A percentile compares a stretch with the other conserved stretches of the same genome.
Evolutionary conservation across 352 stramenopile genomes (phyloP).

Genomic region (Phytophthora lateralis): DNA sequence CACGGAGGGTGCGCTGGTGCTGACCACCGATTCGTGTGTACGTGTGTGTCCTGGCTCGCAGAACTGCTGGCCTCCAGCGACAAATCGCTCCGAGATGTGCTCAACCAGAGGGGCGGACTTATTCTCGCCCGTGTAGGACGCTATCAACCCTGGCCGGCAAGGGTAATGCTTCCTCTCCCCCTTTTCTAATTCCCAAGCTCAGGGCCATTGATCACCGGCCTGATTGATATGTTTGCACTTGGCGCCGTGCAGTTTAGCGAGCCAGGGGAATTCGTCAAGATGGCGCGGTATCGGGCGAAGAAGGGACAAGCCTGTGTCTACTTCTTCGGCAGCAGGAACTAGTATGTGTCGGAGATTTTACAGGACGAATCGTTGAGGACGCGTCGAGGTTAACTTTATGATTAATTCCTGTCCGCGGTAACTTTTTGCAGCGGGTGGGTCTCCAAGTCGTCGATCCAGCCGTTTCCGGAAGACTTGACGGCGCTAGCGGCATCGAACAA

Average conservation of each 20-base stretch:
- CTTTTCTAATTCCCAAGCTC: not conserved
- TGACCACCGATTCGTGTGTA: constrained; percentile 5
- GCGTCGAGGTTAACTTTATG: constrained; percentile 1
- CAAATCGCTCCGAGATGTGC: constrained; percentile 56
- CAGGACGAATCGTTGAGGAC: not conserved
- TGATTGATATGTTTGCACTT: constrained; percentile 12
- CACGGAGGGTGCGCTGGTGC: not conserved
- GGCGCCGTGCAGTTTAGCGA: constrained; percentile 68
- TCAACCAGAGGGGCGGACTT: constrained; percentile 82
- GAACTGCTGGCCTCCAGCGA: constrained; percentile 67
- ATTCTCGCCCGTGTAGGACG: constrained; percentile 78
- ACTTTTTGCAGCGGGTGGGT: constrained; percentile 69
- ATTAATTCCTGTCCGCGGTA: constrained; percentile 3
- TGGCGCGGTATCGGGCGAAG: constrained; percentile 75
- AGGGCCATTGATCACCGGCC: not conserved
- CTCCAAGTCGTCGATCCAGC: constrained; percentile 67
- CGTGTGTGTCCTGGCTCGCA: constrained; percentile 26
- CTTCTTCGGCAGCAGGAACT: constrained; percentile 88
- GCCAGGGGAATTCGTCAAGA: constrained; percentile 82
- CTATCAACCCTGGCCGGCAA: constrained; percentile 83
- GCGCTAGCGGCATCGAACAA: constrained; percentile 69
- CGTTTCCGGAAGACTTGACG: constrained; percentile 72
- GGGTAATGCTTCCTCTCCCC: constrained; percentile 37
- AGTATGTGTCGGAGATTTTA: constrained; percentile 50
- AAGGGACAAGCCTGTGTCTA: constrained; percentile 84